Evolutionary conservation across 805 yeast genomes (phyloP), one percentile per base, ranked within the genome.

Genomic region (Lachancea thermotolerans): DNA sequence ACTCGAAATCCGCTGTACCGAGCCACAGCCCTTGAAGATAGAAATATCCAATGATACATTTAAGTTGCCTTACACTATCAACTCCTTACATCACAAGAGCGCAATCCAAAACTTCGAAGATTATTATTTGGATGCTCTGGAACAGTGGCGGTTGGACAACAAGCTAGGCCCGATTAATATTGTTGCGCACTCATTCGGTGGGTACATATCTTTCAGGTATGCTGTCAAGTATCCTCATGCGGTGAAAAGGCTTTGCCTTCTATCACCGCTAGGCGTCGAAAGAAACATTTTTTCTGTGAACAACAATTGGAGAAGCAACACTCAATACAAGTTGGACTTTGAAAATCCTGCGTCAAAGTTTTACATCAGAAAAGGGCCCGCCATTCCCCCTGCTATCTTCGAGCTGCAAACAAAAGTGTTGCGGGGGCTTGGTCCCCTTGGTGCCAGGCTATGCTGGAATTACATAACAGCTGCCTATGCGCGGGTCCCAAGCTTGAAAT

Each of bases 201-300:
- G 88, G 0, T 81, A 83, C 54, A 67, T 87, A 66, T 75, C 86
- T 0, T 75, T 77, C 40, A 75, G 81, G 6, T 85, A 82, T 59
- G 71, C 85, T 1, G 57, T 79, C 36, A 75, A 69, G 49, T 72
- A 81, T 54, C 87, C 89, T 0, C 58, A 74, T 0, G 58, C 70
- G 4, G 69, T 86, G 6, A 64, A 71, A 12, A 74, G 75, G 47
- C 63, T 86, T 51, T 68, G 83, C 2, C 66, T 85, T 18, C 74
- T 82, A 2, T 80, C 88, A 10, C 95, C 95, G 0, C 85, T 83
- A 0, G 95, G 95, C 0, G 79, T 85, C 15, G 95, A 86, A 54
- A 69, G 86, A 37, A 78, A 77, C 39, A 74, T 83, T 0, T 78
- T 72, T 56, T 80, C 90, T 0, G 64, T 83, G 2, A 73, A 62